Base-by-base conservation (phyloP, 1,284 basidiomycete species). In the Vanrija pseudolonga region DNA sequence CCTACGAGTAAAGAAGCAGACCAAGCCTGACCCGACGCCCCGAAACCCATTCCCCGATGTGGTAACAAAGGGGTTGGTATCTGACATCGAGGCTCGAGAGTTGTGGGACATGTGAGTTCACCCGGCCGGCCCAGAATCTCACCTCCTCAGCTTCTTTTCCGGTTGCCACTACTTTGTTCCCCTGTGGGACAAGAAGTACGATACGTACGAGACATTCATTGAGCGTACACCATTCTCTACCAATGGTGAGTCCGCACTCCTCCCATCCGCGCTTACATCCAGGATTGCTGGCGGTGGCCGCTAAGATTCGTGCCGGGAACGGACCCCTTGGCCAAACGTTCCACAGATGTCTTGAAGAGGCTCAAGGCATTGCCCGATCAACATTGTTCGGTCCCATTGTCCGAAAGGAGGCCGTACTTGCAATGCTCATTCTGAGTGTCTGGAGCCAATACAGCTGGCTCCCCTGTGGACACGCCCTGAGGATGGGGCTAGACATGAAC, bases 391-490 rank as follows among this genome's bases (percentile, higher is more conserved):
- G 90, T 14, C 91, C 91, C 45, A 85, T 94, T 28, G 90, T 92
- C 18, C 81, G 89, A 67, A 95, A 95, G 75, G 92, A 95, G 77
- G 92, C 91, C 36, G 91, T 95, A 23, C 90, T 93, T 83, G 90
- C 90, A 8, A 93, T 94, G 88, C 77, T 95, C 6, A 81, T 96
- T 42, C 80, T 96, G 50, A 89, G 90, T 36, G 89, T 91, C 1
- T 95, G 92, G 89, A 90, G 87, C 70, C 91, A 92, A 45, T 92
- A 91, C 61, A 90, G 90, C 0, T 95, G 92, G 92, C 80, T 95
- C 38, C 90, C 90, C 6, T 88, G 88, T 50, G 75, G 74, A 4
- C 89, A 95, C 69, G 92, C 92, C 3, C 86, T 96, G 83, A 84
- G 92, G 39, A 94, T 95, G 89, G 92, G 90, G 8, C 79, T 96